Conservation (phyloP, 805 yeast genomes). For the Metschnikowia colocasiae region DNA sequence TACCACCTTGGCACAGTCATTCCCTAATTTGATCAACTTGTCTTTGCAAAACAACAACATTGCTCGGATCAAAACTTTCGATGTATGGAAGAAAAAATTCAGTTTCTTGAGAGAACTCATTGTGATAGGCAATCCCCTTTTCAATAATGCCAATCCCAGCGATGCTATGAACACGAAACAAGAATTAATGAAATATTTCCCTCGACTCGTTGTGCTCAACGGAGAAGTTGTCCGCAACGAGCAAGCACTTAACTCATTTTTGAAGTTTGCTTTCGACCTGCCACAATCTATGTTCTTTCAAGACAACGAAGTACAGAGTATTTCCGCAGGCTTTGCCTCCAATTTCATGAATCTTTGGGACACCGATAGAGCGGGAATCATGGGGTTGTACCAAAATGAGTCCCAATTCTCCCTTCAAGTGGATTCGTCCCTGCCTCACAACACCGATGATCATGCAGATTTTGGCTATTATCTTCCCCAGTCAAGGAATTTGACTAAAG, state of each 20-base stretch:
- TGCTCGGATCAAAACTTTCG: conserved; percentile 54
- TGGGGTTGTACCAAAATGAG: conserved; percentile 71
- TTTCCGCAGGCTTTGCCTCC: conserved; percentile 74
- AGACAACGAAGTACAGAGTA: conserved; percentile 60
- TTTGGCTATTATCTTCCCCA: conserved; percentile 68
- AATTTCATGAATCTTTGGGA: conserved; percentile 84
- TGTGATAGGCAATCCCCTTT: conserved; percentile 74
- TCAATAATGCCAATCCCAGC: conserved; percentile 27
- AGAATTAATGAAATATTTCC: conserved; percentile 70
- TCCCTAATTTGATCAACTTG: conserved; percentile 72
- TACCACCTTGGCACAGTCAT: conserved; percentile 64
- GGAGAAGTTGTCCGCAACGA: conserved; percentile 78
- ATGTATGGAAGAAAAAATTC: conserved; percentile 75
- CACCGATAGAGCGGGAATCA: conserved; percentile 61
- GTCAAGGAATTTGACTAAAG: conserved; percentile 73
- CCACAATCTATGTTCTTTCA: conserved; percentile 78
- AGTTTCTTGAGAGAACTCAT: conserved; percentile 69
- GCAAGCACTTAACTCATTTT: conserved; percentile 47
- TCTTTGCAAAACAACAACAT: conserved; percentile 77
- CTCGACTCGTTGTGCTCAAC: conserved; percentile 74
- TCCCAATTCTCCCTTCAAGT: conserved; percentile 82
- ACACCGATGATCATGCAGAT: conserved; percentile 24
- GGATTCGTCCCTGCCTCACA: conserved; percentile 65
- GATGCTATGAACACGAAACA: conserved; percentile 44
- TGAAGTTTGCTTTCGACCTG: conserved; percentile 51